Evolutionary conservation across 345 rosid genomes (phyloP).

Genomic region (Boechera divaricarpa): DNA sequence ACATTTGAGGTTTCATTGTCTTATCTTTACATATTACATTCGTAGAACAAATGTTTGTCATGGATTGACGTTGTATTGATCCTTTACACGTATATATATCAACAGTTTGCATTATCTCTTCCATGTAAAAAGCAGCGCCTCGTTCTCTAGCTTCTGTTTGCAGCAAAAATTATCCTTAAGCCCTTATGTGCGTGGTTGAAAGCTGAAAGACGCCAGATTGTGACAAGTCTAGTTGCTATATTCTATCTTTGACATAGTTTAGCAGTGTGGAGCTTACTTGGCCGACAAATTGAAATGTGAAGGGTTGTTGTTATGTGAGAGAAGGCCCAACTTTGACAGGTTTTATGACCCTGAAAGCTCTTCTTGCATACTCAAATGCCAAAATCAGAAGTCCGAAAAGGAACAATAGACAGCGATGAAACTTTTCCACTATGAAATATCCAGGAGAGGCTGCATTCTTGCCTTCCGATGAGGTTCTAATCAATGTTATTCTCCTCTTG

Average conservation of each 20-base stretch:
- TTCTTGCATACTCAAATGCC: slow-evolving; percentile 58
- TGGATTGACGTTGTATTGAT: slow-evolving; percentile 1
- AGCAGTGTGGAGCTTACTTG: slow-evolving; percentile 45
- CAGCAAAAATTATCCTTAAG: slow-evolving; percentile 14
- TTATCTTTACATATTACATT: slow-evolving; percentile 20
- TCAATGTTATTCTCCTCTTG: slow-evolving; percentile 42
- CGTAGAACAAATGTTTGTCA: slow-evolving; percentile 15
- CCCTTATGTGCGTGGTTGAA: not conserved
- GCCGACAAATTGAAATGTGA: slow-evolving; percentile 25
- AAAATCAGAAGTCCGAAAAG: slow-evolving; percentile 64
- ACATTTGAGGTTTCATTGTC: not conserved
- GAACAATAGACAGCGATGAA: slow-evolving; percentile 57
- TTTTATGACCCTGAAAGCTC: slow-evolving; percentile 54
- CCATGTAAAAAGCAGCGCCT: slow-evolving; percentile 16
- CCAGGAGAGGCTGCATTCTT: slow-evolving; percentile 38
- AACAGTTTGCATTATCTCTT: slow-evolving; percentile 41
- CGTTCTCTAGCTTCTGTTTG: slow-evolving; percentile 37
- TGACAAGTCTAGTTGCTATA: slow-evolving; percentile 10
- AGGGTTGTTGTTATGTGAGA: slow-evolving; percentile 48
- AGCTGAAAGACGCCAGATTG: not conserved
- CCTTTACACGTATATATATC: slow-evolving; percentile 21
- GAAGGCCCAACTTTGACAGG: slow-evolving; percentile 64
- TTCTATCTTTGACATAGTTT: not conserved
- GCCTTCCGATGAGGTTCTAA: slow-evolving; percentile 46
- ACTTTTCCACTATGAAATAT: slow-evolving; percentile 46